These are phyloP conservation scores for Myrmaecium sp. DNA, from an alignment of 2,329 filamentous ascomycete genomes.

Conservation along the genomic window DNA sequence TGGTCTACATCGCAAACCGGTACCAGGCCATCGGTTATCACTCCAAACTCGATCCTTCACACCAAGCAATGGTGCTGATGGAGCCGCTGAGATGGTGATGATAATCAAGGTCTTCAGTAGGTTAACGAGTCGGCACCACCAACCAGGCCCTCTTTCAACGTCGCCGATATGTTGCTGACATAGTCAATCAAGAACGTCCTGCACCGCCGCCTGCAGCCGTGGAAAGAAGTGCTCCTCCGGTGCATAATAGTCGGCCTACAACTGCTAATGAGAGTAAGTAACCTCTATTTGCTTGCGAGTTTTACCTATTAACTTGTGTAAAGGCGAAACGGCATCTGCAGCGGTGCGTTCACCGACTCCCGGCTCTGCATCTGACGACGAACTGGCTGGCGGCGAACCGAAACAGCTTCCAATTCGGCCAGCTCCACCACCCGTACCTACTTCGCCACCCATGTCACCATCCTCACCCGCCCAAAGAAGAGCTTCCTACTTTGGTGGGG, in stretches of 20 bases:
- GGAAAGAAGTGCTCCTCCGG: too few relatives aligned
- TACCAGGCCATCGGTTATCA: too few relatives aligned
- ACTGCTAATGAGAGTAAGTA: slow-evolving; percentile 11
- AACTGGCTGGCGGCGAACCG: slow-evolving; percentile 34
- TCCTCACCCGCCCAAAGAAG: slow-evolving; percentile 18
- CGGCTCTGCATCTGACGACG: slow-evolving; percentile 80
- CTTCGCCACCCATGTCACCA: slow-evolving; percentile 13
- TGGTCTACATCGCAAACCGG: slow-evolving; percentile 7
- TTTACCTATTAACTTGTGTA: slow-evolving; percentile 16
- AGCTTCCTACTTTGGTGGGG: slow-evolving; percentile 23
- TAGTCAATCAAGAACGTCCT: slow-evolving; percentile 25
- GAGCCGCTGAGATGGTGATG: slow-evolving; percentile 7
- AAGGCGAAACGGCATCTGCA: slow-evolving; percentile 40
- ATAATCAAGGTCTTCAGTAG: slow-evolving; percentile 22
- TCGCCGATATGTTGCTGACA: slow-evolving; percentile 7
- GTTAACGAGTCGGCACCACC: slow-evolving; percentile 8
- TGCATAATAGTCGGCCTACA: neutral
- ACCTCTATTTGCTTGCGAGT: neutral
- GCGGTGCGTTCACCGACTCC: slow-evolving; percentile 48
- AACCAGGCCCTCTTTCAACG: neutral
- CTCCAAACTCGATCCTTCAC: neutral
- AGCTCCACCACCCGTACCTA: slow-evolving; percentile 17
- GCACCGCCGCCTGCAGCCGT: slow-evolving; percentile 14
- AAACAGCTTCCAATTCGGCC: slow-evolving; percentile 15
- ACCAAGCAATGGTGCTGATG: neutral